Conservation (phyloP, 768 basidiomycete genomes). For the Pleurotus pulmonarius region DNA sequence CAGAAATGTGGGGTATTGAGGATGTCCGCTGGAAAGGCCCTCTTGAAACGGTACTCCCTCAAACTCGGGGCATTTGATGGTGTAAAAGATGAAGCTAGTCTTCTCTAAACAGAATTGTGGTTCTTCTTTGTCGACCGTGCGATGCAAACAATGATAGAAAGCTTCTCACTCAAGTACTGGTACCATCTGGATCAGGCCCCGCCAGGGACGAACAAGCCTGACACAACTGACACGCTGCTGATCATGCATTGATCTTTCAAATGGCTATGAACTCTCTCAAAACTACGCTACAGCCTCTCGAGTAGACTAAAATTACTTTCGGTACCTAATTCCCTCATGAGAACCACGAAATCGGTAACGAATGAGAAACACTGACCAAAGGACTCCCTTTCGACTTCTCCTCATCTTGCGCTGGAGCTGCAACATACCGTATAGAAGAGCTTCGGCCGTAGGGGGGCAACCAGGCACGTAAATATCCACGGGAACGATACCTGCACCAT, state of each 20-base stretch:
- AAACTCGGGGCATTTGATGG: not conserved
- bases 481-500: constrained; percentile 78
- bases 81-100: not conserved
- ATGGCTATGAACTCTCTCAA: not conserved
- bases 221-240: not conserved
- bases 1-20: not conserved
- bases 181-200: not conserved
- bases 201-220: constrained; percentile 3
- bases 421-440: constrained; percentile 93
- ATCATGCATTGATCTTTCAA: not conserved
- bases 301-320: constrained; percentile 34
- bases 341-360: not conserved
- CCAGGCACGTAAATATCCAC: constrained; percentile 99
- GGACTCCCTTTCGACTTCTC: constrained; percentile 76
- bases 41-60: not conserved
- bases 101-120: not conserved
- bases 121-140: not conserved
- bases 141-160: constrained; percentile 6
- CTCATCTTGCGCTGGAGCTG: constrained; percentile 97
- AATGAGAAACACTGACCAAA: constrained; percentile 57
- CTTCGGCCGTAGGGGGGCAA: constrained; percentile 94
- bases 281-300: constrained; percentile 3
- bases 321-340: constrained; percentile 39
- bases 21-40: not conserved
- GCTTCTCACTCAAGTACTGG: not conserved